Evolutionary conservation across 306 rosid species (phyloP).

Genomic region (Hippophae rhamnoides): DNA sequence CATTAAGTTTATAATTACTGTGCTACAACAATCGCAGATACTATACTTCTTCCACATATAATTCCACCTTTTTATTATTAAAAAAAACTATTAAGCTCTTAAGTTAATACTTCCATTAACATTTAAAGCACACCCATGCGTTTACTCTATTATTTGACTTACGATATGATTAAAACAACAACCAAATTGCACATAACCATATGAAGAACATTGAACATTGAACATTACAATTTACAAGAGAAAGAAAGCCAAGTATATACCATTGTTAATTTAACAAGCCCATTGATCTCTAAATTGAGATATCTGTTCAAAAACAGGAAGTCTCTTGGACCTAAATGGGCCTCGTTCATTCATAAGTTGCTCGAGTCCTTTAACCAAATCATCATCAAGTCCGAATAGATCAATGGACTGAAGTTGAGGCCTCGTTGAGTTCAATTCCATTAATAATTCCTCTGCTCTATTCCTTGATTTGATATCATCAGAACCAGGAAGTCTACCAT

Average conservation of each 20-base stretch:
- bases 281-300: constrained; percentile 33
- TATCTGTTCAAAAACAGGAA: constrained; percentile 41
- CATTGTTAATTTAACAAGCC: constrained; percentile 20
- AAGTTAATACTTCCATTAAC: too few species aligned
- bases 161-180: too few species aligned
- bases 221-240: not conserved
- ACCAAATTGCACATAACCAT: not conserved
- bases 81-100: too few species aligned
- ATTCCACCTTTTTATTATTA: too few species aligned
- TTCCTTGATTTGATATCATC: constrained; percentile 21
- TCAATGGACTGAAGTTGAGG: constrained; percentile 5
- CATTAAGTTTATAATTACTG: too few species aligned
- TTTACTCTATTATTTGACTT: too few species aligned
- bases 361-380: constrained; percentile 39
- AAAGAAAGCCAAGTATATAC: not conserved
- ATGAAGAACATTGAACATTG: not conserved
- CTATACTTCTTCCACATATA: too few species aligned
- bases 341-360: constrained; percentile 26
- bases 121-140: too few species aligned
- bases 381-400: constrained; percentile 25
- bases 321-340: constrained; percentile 38
- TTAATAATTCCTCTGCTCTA: constrained; percentile 22
- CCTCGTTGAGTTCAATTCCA: constrained; percentile 15
- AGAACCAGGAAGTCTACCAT: constrained; percentile 21
- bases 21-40: too few species aligned